Evolutionary conservation across 2,329 filamentous ascomycete species (phyloP).

Genomic region (Ramularia endophylla): DNA sequence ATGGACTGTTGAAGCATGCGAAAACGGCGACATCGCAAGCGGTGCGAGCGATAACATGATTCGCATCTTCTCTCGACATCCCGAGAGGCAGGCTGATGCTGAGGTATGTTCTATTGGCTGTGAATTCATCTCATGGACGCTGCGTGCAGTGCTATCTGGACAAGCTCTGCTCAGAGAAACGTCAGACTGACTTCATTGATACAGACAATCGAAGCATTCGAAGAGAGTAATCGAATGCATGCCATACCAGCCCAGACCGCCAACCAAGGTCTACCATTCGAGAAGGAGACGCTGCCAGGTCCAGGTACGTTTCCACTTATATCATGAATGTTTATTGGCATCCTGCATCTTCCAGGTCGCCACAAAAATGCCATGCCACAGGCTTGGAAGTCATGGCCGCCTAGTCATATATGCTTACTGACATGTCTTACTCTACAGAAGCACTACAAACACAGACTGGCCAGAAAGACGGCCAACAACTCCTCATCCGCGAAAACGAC

Average conservation of each 20-base stretch:
- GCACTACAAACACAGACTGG: conserved; percentile 77
- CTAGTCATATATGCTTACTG: too few species aligned
- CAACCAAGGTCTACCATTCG: conserved; percentile 57
- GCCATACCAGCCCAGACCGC: conserved; percentile 54
- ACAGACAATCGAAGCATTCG: conserved; percentile 59
- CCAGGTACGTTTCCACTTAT: conserved; percentile 41
- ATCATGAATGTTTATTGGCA: too few species aligned
- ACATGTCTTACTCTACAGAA: too few species aligned
- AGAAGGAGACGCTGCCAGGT: conserved; percentile 86
- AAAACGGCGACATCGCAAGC: conserved; percentile 87
- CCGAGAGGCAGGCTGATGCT: conserved; percentile 62
- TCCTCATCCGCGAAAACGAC: conserved; percentile 80
- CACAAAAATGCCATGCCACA: too few species aligned
- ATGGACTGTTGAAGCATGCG: conserved; percentile 84
- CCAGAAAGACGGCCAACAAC: conserved; percentile 93
- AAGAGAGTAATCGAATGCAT: conserved; percentile 53
- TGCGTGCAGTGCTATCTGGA: not conserved
- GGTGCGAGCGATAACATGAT: conserved; percentile 85
- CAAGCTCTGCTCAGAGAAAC: not conserved
- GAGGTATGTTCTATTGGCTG: conserved; percentile 44
- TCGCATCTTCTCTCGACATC: conserved; percentile 72
- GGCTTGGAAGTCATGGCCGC: too few species aligned
- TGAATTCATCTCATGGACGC: too few species aligned
- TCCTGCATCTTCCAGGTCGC: too few species aligned
- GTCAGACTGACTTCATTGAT: too few species aligned